These are phyloP conservation scores for Caryocar brasiliense DNA, from an alignment of 441 rosid genomes.

Conservation along the genomic window DNA sequence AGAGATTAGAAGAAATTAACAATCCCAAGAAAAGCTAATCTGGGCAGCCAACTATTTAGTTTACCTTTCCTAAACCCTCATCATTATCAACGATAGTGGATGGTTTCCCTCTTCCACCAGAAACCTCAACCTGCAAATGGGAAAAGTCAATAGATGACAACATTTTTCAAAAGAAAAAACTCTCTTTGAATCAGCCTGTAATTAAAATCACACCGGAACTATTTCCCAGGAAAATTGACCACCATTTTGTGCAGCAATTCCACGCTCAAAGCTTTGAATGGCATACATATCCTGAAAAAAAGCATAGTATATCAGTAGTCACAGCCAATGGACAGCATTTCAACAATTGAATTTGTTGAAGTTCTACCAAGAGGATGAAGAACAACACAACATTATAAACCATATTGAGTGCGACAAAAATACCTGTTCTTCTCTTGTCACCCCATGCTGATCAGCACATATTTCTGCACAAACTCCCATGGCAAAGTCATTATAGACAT, in stretches of 20 bases:
- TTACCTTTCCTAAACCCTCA: conserved; percentile 79
- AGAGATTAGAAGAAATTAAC: no score
- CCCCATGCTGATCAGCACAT: conserved; percentile 60
- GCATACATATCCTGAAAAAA: conserved; percentile 71
- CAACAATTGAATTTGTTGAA: no score
- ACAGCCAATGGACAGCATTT: no score
- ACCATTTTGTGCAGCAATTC: conserved; percentile 52
- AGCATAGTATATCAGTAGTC: neutral
- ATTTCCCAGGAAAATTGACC: conserved; percentile 80
- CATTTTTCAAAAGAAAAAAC: conserved; percentile 2
- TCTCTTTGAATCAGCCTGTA: conserved; percentile 6
- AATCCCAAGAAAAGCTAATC: neutral
- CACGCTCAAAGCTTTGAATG: conserved; percentile 69
- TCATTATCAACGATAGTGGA: conserved; percentile 48
- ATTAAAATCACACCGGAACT: conserved; percentile 40
- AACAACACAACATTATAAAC: neutral
- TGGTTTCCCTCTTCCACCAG: conserved; percentile 63
- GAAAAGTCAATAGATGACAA: conserved; percentile 11
- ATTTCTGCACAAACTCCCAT: conserved; percentile 92
- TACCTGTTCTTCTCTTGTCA: conserved; percentile 81
- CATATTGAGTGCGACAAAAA: neutral
- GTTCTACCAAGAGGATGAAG: neutral
- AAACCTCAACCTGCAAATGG: conserved; percentile 58
- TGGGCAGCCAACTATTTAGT: neutral
- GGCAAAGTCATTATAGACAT: conserved; percentile 80